phyloP scores from a whole-genome alignment of 768 basidiomycete genomes.

The Leccinum imitatum region DNA sequence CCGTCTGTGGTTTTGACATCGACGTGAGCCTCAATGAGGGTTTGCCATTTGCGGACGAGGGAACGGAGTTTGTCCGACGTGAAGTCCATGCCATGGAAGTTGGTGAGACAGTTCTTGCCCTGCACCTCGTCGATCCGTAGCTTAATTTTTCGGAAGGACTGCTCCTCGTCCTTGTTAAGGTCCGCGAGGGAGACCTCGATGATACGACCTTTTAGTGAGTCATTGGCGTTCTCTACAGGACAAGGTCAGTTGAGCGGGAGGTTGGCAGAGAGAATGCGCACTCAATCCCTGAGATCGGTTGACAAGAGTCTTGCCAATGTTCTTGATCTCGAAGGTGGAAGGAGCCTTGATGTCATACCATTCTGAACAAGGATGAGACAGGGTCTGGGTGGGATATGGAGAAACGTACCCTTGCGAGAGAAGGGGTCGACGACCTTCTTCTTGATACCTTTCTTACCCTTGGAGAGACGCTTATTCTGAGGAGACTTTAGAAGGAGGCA shows the following conservation, averaged over 20 bases:
- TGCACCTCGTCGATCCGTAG: conserved; percentile 94
- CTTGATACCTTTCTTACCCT: conserved; percentile 99
- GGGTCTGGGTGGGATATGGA: background rate
- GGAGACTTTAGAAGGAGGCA: conserved; percentile 3
- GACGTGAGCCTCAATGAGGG: conserved; percentile 97
- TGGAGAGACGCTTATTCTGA: conserved; percentile 96
- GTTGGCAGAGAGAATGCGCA: conserved; percentile 45
- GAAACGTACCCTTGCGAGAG: conserved; percentile 86
- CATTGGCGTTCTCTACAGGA: conserved; percentile 89
- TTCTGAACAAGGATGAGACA: conserved; percentile 48
- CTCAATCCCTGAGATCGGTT: conserved; percentile 98
- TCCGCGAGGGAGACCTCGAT: conserved; percentile 96
- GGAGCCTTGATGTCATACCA: conserved; percentile 99
- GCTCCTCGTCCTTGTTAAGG: conserved; percentile 99
- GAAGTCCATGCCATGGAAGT: conserved; percentile 99
- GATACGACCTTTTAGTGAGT: conserved; percentile 96
- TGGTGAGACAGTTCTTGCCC: conserved; percentile 99
- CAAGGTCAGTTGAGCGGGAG: conserved; percentile 4
- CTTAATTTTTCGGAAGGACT: conserved; percentile 99
- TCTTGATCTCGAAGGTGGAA: conserved; percentile 93
- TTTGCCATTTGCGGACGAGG: conserved; percentile 99
- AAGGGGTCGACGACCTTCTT: conserved; percentile 99
- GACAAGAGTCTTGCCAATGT: conserved; percentile 97
- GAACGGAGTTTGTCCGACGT: conserved; percentile 99
- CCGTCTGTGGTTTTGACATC: conserved; percentile 99